Conservation (phyloP, 306 rosid genomes). For the Castanospermum australe region DNA sequence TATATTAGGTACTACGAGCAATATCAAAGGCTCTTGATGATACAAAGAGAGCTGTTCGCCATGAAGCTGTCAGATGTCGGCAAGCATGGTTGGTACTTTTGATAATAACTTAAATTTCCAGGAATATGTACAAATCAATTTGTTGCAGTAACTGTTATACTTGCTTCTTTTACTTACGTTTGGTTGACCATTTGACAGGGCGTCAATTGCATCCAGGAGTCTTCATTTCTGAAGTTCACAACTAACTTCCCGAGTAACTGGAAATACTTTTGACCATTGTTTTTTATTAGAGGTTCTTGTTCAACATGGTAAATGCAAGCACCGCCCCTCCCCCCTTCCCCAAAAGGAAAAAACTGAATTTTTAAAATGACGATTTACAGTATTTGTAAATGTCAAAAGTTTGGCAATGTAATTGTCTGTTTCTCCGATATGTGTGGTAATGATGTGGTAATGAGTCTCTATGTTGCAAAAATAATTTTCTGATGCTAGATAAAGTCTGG, state of each 20-base stretch:
- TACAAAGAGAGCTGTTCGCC: slow-evolving; percentile 76
- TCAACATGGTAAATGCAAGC: background rate
- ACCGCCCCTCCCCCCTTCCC: background rate
- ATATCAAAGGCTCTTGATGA: slow-evolving; percentile 70
- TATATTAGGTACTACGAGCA: slow-evolving; percentile 58
- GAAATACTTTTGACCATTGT: background rate
- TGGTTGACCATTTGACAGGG: slow-evolving; percentile 45
- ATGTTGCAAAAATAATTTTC: background rate
- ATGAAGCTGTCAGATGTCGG: slow-evolving; percentile 82
- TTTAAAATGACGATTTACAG: background rate
- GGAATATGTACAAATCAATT: background rate
- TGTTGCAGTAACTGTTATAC: background rate
- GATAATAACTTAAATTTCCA: background rate
- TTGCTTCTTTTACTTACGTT: background rate
- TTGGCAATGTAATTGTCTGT: background rate
- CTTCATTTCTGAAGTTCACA: slow-evolving; percentile 40
- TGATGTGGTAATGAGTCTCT: too few relatives aligned
- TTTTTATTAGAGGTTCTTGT: background rate
- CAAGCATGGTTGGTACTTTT: slow-evolving; percentile 73
- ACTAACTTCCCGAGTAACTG: slow-evolving; percentile 6
- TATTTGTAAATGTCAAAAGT: slow-evolving; percentile 12
- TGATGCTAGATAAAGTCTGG: background rate
- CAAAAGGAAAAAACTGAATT: background rate
- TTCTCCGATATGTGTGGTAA: background rate
- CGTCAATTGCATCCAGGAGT: slow-evolving; percentile 54